Evolutionary conservation across 345 rosid genomes (phyloP).

Genomic region (Cardamine resedifolia): DNA sequence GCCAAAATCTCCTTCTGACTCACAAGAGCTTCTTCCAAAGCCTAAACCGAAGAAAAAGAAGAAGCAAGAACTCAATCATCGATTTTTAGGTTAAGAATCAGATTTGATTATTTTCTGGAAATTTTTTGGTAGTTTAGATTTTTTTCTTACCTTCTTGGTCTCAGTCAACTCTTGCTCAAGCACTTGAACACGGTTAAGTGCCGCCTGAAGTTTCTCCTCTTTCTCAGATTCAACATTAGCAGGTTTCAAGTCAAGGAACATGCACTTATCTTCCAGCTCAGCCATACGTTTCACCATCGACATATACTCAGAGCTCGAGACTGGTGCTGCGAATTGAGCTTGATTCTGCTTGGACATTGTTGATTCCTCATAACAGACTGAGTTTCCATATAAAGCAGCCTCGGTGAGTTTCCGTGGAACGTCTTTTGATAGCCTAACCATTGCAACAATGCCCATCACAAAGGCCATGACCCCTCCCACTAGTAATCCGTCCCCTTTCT

Average conservation of each 20-base stretch:
- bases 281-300: conserved; percentile 77
- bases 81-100: neutral
- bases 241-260: conserved; percentile 44
- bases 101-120: neutral
- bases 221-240: conserved; percentile 60
- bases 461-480: conserved; percentile 62
- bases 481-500: conserved; percentile 38
- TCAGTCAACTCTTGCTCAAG: conserved; percentile 69
- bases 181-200: conserved; percentile 55
- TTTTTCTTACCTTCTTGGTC: conserved; percentile 61
- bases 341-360: conserved; percentile 30
- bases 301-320: conserved; percentile 57
- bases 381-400: conserved; percentile 56
- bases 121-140: neutral
- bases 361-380: conserved; percentile 39
- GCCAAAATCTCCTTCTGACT: conserved; percentile 53
- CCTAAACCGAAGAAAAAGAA: conserved; percentile 38
- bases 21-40: conserved; percentile 49
- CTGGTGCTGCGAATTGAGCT: conserved; percentile 43
- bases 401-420: conserved; percentile 64
- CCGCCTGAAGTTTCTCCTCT: conserved; percentile 72
- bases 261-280: conserved; percentile 67
- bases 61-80: neutral
- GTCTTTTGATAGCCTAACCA: conserved; percentile 63
- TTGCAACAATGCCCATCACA: conserved; percentile 63